Evolutionary conservation across 2,329 filamentous ascomycete genomes (phyloP).

Genomic region (Pseudogymnoascus sp.): DNA sequence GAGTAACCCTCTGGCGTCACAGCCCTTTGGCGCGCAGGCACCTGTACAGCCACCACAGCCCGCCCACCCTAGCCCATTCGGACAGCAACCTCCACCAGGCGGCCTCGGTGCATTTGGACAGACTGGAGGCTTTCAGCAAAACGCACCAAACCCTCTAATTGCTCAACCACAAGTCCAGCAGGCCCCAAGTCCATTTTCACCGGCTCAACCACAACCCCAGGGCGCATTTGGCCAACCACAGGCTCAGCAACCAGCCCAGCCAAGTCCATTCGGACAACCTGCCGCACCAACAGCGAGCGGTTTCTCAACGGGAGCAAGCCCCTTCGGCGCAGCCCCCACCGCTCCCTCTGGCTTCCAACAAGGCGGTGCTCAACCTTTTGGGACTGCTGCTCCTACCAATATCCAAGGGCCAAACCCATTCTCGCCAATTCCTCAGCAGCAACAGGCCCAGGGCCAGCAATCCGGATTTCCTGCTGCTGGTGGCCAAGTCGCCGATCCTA

Average conservation of each 20-base stretch:
- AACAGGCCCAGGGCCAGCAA: background rate
- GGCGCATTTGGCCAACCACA: constrained; percentile 4
- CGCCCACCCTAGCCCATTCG: constrained; percentile 35
- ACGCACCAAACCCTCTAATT: constrained; percentile 23
- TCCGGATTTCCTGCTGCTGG: background rate
- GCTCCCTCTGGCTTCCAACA: background rate
- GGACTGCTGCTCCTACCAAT: constrained; percentile 19
- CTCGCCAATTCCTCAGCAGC: constrained; percentile 13
- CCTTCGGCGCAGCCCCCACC: background rate
- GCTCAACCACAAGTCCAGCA: constrained; percentile 9
- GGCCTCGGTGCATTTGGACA: constrained; percentile 13
- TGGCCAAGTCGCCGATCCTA: background rate
- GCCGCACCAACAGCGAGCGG: background rate
- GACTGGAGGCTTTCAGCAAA: constrained; percentile 29
- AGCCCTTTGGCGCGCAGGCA: constrained; percentile 10
- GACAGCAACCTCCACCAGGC: constrained; percentile 31
- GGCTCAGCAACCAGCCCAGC: background rate
- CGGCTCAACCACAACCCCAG: background rate
- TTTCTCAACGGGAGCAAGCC: background rate
- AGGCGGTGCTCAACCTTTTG: constrained; percentile 28
- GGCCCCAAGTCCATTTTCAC: background rate
- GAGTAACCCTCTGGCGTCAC: constrained; percentile 10
- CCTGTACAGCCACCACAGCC: constrained; percentile 27
- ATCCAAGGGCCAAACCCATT: constrained; percentile 17
- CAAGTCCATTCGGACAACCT: constrained; percentile 10